These are phyloP conservation scores for Rubus idaeus DNA, from an alignment of 306 rosid genomes.

Conservation along the genomic window DNA sequence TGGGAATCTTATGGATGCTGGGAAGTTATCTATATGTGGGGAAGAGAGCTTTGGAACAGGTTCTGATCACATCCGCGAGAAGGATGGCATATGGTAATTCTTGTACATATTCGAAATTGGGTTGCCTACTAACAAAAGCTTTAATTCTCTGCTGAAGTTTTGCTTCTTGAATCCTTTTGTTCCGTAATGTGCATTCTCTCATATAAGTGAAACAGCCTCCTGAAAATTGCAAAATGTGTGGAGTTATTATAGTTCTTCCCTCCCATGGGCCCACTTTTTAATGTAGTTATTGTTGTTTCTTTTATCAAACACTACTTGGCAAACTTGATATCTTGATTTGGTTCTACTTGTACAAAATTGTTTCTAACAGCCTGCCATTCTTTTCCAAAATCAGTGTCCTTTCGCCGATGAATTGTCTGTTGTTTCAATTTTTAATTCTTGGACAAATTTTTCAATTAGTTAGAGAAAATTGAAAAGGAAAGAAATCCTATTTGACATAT, in stretches of 20 bases:
- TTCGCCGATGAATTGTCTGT: neutral
- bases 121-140: neutral
- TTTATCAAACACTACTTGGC: neutral
- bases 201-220: neutral
- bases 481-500: too few relatives aligned
- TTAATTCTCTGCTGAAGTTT: neutral
- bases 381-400: neutral
- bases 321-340: neutral
- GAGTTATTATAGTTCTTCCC: neutral
- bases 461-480: too few relatives aligned
- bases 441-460: neutral
- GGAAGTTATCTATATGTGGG: constrained; percentile 86
- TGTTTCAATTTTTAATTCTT: neutral
- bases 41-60: constrained; percentile 99
- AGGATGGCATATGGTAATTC: constrained; percentile 92
- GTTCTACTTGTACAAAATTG: neutral
- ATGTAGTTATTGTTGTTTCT: neutral
- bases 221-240: neutral
- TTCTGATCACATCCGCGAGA: constrained; percentile 98
- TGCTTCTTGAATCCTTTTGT: constrained; percentile 5
- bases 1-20: constrained; percentile 99
- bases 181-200: neutral
- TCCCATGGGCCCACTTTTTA: neutral
- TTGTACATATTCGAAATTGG: neutral
- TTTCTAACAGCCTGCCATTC: neutral